phyloP scores from a whole-genome alignment of 805 yeast genomes.

The Ogataea degrootiae region DNA sequence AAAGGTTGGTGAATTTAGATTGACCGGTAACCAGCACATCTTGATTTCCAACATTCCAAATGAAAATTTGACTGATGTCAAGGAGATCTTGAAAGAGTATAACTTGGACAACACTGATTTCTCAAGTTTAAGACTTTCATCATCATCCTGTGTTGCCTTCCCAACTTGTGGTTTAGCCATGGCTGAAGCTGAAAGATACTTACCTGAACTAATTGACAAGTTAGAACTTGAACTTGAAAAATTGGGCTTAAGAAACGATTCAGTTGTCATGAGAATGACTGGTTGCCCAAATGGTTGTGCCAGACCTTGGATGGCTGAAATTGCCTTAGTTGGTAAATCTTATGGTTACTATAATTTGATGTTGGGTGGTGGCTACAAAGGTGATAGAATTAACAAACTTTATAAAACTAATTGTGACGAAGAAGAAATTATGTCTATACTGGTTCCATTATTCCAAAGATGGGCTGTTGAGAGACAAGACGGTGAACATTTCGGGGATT shows the following conservation, averaged over 20 bases:
- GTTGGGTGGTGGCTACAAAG: conserved; percentile 95
- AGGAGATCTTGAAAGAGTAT: conserved; percentile 61
- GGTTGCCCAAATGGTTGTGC: conserved; percentile 99
- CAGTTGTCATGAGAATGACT: conserved; percentile 96
- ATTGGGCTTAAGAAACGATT: conserved; percentile 88
- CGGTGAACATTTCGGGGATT: conserved; percentile 95
- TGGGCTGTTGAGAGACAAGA: conserved; percentile 91
- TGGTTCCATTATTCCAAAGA: conserved; percentile 84
- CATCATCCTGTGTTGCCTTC: conserved; percentile 96
- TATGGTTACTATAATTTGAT: conserved; percentile 87
- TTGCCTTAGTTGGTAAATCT: conserved; percentile 94
- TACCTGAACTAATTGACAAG: conserved; percentile 78
- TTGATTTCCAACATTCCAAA: conserved; percentile 70
- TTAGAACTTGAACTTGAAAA: conserved; percentile 86
- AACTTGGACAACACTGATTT: conserved; percentile 79
- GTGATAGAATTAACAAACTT: conserved; percentile 86
- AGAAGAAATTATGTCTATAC: conserved; percentile 71
- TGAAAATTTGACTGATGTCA: conserved; percentile 57
- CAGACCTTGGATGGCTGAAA: conserved; percentile 96
- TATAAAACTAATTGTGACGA: conserved; percentile 86
- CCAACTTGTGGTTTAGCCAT: conserved; percentile 98
- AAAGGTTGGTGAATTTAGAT: conserved; percentile 79
- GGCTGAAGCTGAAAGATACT: conserved; percentile 95
- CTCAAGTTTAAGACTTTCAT: conserved; percentile 80
- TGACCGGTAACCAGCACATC: conserved; percentile 95